Conservation (phyloP, 2,329 filamentous ascomycete genomes). For the Stachybotrys elegans region DNA sequence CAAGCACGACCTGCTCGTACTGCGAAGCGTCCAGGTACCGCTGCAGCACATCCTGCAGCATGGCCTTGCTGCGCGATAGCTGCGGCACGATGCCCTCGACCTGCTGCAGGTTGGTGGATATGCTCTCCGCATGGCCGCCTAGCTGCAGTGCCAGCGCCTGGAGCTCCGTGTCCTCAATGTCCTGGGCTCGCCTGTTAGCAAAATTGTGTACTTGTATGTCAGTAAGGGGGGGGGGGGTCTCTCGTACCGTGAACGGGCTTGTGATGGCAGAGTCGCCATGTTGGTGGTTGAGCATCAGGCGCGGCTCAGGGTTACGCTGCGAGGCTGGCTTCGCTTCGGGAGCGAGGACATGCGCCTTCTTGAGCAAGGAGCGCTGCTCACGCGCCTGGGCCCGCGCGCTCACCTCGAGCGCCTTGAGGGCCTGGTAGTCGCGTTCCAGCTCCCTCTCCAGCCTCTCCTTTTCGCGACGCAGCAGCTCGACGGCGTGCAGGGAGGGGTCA, state of each 20-base stretch:
- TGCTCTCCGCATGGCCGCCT: slow-evolving; percentile 51
- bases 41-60: slow-evolving; percentile 43
- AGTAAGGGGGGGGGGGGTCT: neutral
- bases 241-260: slow-evolving; percentile 17
- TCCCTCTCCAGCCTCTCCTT: slow-evolving; percentile 50
- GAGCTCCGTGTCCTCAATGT: slow-evolving; percentile 33
- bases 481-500: slow-evolving; percentile 57
- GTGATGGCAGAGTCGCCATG: slow-evolving; percentile 7
- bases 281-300: too few species aligned
- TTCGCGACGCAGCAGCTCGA: slow-evolving; percentile 55
- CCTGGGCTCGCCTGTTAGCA: neutral
- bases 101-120: slow-evolving; percentile 48
- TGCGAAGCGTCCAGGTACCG: slow-evolving; percentile 37
- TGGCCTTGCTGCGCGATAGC: slow-evolving; percentile 41
- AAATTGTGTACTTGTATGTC: neutral
- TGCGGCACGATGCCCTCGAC: slow-evolving; percentile 46
- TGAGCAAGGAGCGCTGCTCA: slow-evolving; percentile 43
- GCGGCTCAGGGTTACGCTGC: slow-evolving; percentile 1
- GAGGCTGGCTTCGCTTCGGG: slow-evolving; percentile 26
- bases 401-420: slow-evolving; percentile 44
- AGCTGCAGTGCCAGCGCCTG: slow-evolving; percentile 42
- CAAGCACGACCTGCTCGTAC: slow-evolving; percentile 45
- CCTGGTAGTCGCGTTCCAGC: slow-evolving; percentile 51
- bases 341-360: slow-evolving; percentile 46
- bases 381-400: slow-evolving; percentile 52